Evolutionary conservation across 176 grass and related monocot species (phyloP).

Genomic region (Aegilops umbellulata): DNA sequence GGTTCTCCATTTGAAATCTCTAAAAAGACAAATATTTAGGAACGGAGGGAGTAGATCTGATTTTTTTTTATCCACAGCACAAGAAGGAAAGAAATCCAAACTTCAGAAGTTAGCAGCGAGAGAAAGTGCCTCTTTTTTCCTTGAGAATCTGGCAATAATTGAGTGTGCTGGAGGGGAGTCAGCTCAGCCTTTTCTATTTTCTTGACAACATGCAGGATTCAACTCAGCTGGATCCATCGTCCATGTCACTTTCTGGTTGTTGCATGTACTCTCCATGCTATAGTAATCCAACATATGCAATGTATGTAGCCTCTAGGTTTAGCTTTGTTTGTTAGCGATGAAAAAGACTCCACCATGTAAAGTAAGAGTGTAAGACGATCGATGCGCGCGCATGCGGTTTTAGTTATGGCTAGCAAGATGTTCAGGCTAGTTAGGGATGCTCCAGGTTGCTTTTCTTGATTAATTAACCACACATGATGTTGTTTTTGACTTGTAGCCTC

Average conservation of each 20-base stretch:
- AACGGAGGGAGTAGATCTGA: too few relatives aligned
- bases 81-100: neutral
- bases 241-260: neutral
- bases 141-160: neutral
- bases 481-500: neutral
- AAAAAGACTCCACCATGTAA: neutral
- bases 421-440: neutral
- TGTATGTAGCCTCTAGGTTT: neutral
- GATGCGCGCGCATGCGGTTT: neutral
- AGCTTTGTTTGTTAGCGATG: neutral
- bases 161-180: slow-evolving; percentile 13
- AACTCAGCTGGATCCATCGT: neutral
- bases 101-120: neutral
- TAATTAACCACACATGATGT: neutral
- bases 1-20: too few relatives aligned
- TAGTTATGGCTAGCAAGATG: neutral
- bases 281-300: neutral
- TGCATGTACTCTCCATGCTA: neutral
- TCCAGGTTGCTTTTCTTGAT: neutral
- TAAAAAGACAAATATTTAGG: too few relatives aligned
- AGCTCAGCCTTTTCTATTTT: neutral
- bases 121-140: neutral
- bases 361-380: neutral
- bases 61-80: neutral
- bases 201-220: neutral